These are phyloP conservation scores for Ustilago vetiveriae DNA, from an alignment of 1,284 basidiomycete species.

Conservation along the genomic window DNA sequence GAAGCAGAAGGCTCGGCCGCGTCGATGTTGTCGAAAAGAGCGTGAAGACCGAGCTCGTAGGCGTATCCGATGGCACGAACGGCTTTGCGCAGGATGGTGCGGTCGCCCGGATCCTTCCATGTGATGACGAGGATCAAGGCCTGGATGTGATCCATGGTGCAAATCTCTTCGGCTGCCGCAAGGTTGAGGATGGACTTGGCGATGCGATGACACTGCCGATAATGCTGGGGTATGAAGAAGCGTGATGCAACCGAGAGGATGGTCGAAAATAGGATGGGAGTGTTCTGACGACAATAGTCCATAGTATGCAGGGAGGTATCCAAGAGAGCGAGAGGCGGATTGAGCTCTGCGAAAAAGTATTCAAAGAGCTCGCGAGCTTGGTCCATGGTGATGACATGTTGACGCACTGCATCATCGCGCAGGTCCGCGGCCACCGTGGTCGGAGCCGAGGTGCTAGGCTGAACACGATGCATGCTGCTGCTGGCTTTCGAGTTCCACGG, in stretches of 20 bases:
- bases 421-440: conserved; percentile 19
- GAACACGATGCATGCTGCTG: conserved; percentile 12
- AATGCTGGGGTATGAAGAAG: conserved; percentile 79
- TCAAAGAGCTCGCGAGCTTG: conserved; percentile 40
- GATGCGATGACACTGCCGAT: conserved; percentile 75
- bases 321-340: conserved; percentile 63
- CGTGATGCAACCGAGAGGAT: conserved; percentile 84
- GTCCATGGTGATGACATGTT: conserved; percentile 29
- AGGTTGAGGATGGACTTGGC: conserved; percentile 75
- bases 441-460: conserved; percentile 3
- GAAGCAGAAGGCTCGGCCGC: background rate
- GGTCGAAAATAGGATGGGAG: conserved; percentile 81
- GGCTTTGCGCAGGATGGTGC: conserved; percentile 65
- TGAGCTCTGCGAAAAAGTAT: conserved; percentile 46
- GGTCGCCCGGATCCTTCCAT: conserved; percentile 74
- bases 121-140: conserved; percentile 84
- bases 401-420: conserved; percentile 36
- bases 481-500: conserved; percentile 22
- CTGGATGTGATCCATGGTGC: conserved; percentile 81
- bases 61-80: conserved; percentile 65
- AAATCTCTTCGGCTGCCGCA: conserved; percentile 80
- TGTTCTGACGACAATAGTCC: conserved; percentile 76
- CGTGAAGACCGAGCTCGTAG: conserved; percentile 65
- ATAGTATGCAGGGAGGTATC: conserved; percentile 67
- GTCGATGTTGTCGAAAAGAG: conserved; percentile 14